Conservation (phyloP, 192 early-diverging fungal genomes). For the Rhizophagus sp. region DNA sequence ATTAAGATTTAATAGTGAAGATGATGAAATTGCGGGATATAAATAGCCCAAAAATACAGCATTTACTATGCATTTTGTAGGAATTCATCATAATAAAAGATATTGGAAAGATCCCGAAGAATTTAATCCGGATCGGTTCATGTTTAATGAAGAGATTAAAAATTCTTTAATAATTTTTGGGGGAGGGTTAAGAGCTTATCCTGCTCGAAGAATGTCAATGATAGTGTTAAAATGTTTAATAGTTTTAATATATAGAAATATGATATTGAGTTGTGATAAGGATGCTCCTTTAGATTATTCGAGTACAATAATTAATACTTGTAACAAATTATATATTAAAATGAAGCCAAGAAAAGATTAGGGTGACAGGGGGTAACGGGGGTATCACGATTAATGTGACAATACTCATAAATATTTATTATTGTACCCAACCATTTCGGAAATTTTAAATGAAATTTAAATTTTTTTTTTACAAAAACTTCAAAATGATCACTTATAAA, state of each 20-base stretch:
- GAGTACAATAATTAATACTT: neutral
- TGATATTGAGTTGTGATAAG: slow-evolving; percentile 4
- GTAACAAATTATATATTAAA: no score
- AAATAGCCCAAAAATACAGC: neutral
- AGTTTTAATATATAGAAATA: neutral
- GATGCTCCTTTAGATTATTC: neutral
- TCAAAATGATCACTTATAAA: no score
- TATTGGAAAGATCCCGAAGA: slow-evolving; percentile 7
- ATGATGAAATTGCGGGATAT: slow-evolving; percentile 3
- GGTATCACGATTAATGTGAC: no score
- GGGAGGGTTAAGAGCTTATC: neutral
- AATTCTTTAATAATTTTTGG: slow-evolving; percentile 4
- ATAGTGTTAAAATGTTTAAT: neutral
- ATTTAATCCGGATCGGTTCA: slow-evolving; percentile 17
- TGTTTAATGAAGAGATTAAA: neutral
- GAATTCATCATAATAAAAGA: neutral
- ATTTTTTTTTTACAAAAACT: no score
- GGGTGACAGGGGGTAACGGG: no score
- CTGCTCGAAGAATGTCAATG: neutral
- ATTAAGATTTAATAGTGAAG: neutral
- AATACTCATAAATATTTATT: no score
- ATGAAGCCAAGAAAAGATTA: no score
- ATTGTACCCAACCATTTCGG: no score
- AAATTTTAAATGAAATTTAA: no score
- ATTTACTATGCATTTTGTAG: neutral